Evolutionary conservation across 2,329 filamentous ascomycete species (phyloP), one percentile per base, ranked within the genome.

Genomic region (Fusarium sororula): DNA sequence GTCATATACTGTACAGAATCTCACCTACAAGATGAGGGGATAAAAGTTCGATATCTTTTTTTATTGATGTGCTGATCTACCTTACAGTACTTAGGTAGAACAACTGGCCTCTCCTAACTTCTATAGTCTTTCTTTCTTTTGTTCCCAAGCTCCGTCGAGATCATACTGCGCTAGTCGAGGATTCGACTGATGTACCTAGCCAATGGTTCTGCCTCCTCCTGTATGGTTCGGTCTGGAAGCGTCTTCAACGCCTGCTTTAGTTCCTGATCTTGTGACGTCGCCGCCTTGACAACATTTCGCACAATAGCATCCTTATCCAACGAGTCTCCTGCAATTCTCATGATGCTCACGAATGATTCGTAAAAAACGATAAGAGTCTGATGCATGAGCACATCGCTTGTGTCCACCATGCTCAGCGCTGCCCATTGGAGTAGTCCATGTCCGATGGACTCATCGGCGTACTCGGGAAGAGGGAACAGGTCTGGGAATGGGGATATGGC

Each of bases 361-460:
- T 87, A 87, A 67, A 89, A 90, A 70, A 89, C 86, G n/a, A 88
- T 79, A 26, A 89, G 81, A 60, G 73, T 87, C 12, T 87, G 79
- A 48, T 86, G 84, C 85, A 90, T 87, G 28, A 90, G 81, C 26
- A 80, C 66, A 62, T 90, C 88, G 2, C 80, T 76, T 62, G 76
- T 83, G 66, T 87, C 86, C 32, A 89, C 83, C 88, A 90, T 89
- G 61, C 76, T 80, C 35, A 89, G 78, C 13, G 85, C 84, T 8
- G 85, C 87, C 76, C 87, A 90, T 50, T 86, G 85, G 9, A 90
- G 80, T 9, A 90, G 72, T 0, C 86, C 86, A 11, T 81, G 75
- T 8, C 82, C 79, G 6, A 77, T 64, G 5, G 70, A 63, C 7
- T 75, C 77, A 20, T 77, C 74, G 12, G 73, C 60, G 37, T 54